A percentile compares a stretch with the other conserved stretches of the same genome.
These are phyloP conservation scores for Tylopilus sp. DNA, from an alignment of 768 basidiomycete species.

Conservation along the genomic window DNA sequence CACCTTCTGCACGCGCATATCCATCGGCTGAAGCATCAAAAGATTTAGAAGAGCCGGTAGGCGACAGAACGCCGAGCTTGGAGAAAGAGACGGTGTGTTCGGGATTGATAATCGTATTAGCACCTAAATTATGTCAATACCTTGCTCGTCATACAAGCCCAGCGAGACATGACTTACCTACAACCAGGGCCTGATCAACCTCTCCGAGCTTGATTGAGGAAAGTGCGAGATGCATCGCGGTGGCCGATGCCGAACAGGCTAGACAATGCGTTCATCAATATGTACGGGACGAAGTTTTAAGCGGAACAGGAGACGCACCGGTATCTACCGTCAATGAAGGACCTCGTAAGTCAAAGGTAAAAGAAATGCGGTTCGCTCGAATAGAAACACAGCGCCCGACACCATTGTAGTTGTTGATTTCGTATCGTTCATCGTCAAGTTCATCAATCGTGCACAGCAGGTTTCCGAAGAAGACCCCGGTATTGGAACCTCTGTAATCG, in stretches of 20 bases:
- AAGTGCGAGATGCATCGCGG: conserved; percentile 46
- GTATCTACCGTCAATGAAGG: conserved; percentile 48
- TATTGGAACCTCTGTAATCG: conserved; percentile 39
- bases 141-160: background rate
- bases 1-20: conserved; percentile 30
- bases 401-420: conserved; percentile 27
- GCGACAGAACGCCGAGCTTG: conserved; percentile 34
- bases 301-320: conserved; percentile 5
- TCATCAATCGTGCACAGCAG: conserved; percentile 26
- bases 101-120: conserved; percentile 28
- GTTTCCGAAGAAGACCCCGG: conserved; percentile 41
- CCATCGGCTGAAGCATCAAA: conserved; percentile 33
- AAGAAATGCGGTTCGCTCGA: conserved; percentile 33
- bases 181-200: conserved; percentile 45
- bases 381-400: conserved; percentile 31
- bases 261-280: background rate
- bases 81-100: conserved; percentile 27
- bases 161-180: conserved; percentile 11
- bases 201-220: conserved; percentile 43
- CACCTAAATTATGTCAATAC: conserved; percentile 13
- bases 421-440: conserved; percentile 27
- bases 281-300: background rate
- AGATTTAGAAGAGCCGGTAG: conserved; percentile 31
- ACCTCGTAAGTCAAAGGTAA: conserved; percentile 36
- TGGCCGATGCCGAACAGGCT: conserved; percentile 45